A percentile compares a stretch with the other conserved stretches of the same genome.
phyloP scores from a whole-genome alignment of 108 stramenopile genomes.

The Pseudonitzschia multiseries region DNA sequence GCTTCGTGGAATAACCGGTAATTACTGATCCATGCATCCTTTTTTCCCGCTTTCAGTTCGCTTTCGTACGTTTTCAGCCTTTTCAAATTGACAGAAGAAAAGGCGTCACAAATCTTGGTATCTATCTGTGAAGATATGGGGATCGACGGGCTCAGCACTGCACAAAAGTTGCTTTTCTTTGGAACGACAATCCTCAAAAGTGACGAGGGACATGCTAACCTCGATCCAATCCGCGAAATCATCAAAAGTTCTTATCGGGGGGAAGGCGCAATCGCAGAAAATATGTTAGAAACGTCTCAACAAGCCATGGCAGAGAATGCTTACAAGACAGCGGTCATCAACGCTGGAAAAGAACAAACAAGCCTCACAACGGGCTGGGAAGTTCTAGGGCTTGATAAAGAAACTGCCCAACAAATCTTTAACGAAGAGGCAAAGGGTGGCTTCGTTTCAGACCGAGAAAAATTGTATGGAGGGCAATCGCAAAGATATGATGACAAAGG shows the following conservation, averaged over 20 bases:
- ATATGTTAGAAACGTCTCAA: constrained; percentile 60
- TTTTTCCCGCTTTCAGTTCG: constrained; percentile 33
- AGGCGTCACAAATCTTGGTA: constrained; percentile 67
- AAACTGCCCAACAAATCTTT: constrained; percentile 66
- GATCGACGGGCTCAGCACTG: constrained; percentile 52
- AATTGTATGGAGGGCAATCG: constrained; percentile 50
- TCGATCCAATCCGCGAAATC: constrained; percentile 58
- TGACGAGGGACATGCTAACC: constrained; percentile 45
- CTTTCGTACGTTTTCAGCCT: constrained; percentile 73
- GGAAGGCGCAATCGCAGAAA: constrained; percentile 39
- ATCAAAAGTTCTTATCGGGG: constrained; percentile 60
- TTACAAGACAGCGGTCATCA: constrained; percentile 65
- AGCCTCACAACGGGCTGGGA: constrained; percentile 80
- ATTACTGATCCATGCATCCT: too few species aligned
- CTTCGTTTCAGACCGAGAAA: constrained; percentile 69
- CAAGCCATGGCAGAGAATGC: constrained; percentile 79
- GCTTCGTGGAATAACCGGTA: neutral
- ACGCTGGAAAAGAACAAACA: constrained; percentile 57
- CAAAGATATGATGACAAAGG: constrained; percentile 57
- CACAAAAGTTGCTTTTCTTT: constrained; percentile 81
- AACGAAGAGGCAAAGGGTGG: constrained; percentile 63
- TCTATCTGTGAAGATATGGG: constrained; percentile 53
- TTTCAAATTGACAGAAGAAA: constrained; percentile 69
- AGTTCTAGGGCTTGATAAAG: constrained; percentile 77
- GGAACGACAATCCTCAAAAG: constrained; percentile 76